Conservation (phyloP, 2,329 filamentous ascomycete genomes). For the Coniochaeta prunicola region DNA sequence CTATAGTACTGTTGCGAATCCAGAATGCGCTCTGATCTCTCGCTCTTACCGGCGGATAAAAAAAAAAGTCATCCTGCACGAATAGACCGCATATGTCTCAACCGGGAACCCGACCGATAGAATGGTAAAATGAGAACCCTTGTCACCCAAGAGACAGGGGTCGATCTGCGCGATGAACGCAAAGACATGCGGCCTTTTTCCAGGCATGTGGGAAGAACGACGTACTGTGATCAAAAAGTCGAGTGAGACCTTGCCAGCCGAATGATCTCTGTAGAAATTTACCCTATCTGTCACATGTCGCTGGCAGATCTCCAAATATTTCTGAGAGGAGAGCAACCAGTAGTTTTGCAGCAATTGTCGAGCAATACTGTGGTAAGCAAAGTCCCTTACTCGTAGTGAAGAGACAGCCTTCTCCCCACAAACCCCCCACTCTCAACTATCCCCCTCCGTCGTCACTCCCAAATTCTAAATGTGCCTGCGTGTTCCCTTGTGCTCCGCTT, state of each 20-base stretch:
- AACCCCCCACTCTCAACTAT: background rate
- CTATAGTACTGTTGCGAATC: background rate
- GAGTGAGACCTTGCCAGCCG: background rate
- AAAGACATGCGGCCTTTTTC: background rate
- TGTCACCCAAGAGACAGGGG: background rate
- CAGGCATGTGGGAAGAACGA: background rate
- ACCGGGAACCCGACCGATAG: background rate
- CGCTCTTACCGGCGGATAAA: background rate
- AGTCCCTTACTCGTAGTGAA: background rate
- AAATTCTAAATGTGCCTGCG: background rate
- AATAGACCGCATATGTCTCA: background rate
- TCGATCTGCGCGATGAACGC: background rate
- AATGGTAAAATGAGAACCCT: background rate
- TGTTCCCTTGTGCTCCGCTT: constrained; percentile 11
- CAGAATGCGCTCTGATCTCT: background rate
- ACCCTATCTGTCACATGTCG: background rate
- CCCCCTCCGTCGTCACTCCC: background rate
- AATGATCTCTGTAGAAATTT: background rate
- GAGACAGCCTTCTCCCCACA: background rate
- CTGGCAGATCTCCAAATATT: background rate
- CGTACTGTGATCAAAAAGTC: background rate
- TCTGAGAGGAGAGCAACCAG: background rate
- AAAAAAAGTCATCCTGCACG: background rate
- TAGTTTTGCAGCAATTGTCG: background rate
- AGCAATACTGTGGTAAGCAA: background rate